Evolutionary conservation across 2,329 filamentous ascomycete species (phyloP), one percentile per base, ranked within the genome.

Genomic region (Cladosporium sp.): DNA sequence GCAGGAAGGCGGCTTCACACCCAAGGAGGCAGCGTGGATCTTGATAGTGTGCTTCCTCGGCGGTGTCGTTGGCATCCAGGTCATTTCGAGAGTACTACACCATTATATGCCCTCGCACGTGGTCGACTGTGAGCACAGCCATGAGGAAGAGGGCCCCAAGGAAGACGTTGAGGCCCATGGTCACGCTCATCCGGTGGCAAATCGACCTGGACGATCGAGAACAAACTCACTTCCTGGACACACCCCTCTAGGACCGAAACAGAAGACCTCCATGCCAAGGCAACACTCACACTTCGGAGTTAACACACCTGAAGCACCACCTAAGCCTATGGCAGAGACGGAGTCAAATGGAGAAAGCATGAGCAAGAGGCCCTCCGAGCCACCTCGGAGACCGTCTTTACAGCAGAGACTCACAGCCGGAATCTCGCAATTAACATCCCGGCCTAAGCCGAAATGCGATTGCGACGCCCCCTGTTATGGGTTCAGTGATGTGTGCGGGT

Each of bases 101-200:
- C 80, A 78, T 34, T 82, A 83, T 59, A 83, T 91, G 65, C 87
- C 88, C 6, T 87, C 87, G 14, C 85, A 89, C 60, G 84, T 90
- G 4, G 86, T 91, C 51, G 86, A 88, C 65, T 93, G 88, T 69
- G 86, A 89, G 57, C 86, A 90, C 63, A 80, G 77, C 42, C 86
- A 91, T 62, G 77, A 81, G 10, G 83, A 83, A 11, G 71, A 77
- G 56, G 69, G 69, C 52, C 65, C 66, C 4, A 68, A 63, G 50
- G 45, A 54, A 31, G 58, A 62, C 19, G 40, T 13, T 13, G 40
- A 50, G n/a, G 58, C 59, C 13, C 64, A 65, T 42, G 18, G 28
- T 16, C 43, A 53, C 18, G 22, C 34, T 16, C 43, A 33, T 18
- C 5, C 35, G 3, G 40, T 43, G 18, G 31, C 16, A 9, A 53